phyloP scores from a whole-genome alignment of 2,329 filamentous ascomycete species.

The Verticillium dahliae region DNA sequence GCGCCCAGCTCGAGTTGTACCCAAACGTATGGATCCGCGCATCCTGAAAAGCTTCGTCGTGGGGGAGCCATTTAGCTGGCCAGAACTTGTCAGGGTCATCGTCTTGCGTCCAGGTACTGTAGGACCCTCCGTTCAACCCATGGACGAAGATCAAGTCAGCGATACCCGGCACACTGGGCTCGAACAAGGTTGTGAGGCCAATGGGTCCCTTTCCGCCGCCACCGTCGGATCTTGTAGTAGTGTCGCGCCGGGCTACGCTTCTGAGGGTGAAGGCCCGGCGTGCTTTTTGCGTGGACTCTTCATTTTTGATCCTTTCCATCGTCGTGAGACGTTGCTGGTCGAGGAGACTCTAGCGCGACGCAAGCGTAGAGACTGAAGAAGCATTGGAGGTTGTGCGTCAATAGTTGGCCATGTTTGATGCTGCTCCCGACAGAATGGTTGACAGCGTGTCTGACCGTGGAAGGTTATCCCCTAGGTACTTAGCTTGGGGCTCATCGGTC shows the following conservation, averaged over 20 bases:
- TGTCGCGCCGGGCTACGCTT: not conserved
- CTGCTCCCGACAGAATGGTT: too few species aligned
- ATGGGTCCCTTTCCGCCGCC: slow-evolving; percentile 13
- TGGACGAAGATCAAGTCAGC: slow-evolving; percentile 30
- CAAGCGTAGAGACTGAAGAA: not conserved
- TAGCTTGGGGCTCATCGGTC: too few species aligned
- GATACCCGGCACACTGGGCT: slow-evolving; percentile 6
- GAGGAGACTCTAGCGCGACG: not conserved
- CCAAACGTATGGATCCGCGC: slow-evolving; percentile 25
- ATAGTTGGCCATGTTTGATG: not conserved
- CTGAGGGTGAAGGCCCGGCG: not conserved
- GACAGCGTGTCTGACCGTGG: too few species aligned
- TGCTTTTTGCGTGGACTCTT: not conserved
- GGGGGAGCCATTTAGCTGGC: slow-evolving; percentile 25
- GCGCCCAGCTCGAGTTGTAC: slow-evolving; percentile 13
- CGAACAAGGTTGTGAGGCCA: slow-evolving; percentile 15
- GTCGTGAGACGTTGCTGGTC: not conserved
- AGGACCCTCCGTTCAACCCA: slow-evolving; percentile 26
- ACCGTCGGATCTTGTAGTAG: not conserved
- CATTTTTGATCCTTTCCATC: not conserved
- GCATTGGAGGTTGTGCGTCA: not conserved
- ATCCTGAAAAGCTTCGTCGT: slow-evolving; percentile 20
- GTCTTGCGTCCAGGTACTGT: slow-evolving; percentile 25
- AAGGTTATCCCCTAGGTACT: too few species aligned
- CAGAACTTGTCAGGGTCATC: slow-evolving; percentile 17